Evolutionary conservation across 164 flowering plant species (phyloP).

Genomic region (Piper longum): DNA sequence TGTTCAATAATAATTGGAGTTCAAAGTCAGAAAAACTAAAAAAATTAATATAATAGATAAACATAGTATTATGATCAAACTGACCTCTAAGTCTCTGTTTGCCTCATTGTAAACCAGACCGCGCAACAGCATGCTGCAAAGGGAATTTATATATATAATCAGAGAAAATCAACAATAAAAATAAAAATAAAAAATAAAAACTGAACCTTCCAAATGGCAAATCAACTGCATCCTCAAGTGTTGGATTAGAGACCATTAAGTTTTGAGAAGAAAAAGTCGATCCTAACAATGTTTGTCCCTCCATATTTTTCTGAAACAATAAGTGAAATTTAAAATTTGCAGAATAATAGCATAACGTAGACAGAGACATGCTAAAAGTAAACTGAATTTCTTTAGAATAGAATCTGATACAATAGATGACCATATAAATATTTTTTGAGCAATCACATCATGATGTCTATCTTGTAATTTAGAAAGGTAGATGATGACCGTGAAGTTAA

Average conservation of each 20-base stretch:
- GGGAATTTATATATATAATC: constrained; percentile 3
- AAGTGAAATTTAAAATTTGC: background rate
- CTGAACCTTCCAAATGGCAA: constrained; percentile 90
- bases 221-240: constrained; percentile 56
- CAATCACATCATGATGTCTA: no score
- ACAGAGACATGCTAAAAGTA: background rate
- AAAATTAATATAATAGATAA: background rate
- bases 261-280: constrained; percentile 73
- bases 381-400: background rate
- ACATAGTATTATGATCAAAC: background rate
- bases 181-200: background rate
- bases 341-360: background rate
- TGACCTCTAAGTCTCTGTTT: constrained; percentile 90
- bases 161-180: background rate
- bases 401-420: no score
- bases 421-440: no score
- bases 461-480: no score
- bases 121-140: constrained; percentile 71
- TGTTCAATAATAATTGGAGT: background rate
- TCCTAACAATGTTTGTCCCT: constrained; percentile 69
- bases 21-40: background rate
- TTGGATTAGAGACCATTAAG: constrained; percentile 27
- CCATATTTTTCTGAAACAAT: constrained; percentile 50
- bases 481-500: no score
- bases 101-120: constrained; percentile 62